phyloP scores from a whole-genome alignment of 305 asterid species.

The Fraxinus albicans region DNA sequence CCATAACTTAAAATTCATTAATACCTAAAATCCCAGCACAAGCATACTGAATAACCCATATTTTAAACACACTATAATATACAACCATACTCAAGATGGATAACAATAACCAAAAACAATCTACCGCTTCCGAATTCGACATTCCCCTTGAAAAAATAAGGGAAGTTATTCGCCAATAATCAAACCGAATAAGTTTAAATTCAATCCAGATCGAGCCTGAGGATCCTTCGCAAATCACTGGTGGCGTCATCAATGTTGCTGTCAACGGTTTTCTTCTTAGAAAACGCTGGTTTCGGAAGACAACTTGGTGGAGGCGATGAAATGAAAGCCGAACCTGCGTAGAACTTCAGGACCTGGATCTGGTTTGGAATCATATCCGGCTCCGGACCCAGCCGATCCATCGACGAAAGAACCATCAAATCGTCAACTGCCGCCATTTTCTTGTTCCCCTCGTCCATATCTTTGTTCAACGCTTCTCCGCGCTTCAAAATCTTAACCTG shows the following conservation, averaged over 20 bases:
- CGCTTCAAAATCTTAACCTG: constrained; percentile 26
- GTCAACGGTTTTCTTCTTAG: constrained; percentile 16
- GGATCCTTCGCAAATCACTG: constrained; percentile 26
- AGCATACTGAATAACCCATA: not conserved
- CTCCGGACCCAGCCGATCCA: constrained; percentile 16
- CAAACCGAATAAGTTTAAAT: not conserved
- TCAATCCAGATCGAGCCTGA: constrained; percentile 26
- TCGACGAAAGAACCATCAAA: constrained; percentile 15
- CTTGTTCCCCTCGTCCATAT: not conserved
- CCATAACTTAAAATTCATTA: not conserved
- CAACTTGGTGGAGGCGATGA: constrained; percentile 34
- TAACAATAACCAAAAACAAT: not conserved
- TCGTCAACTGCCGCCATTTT: not conserved
- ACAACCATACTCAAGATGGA: not conserved
- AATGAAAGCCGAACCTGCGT: constrained; percentile 21
- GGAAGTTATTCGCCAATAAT: constrained; percentile 18
- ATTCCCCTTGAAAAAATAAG: constrained; percentile 44
- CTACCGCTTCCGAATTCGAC: constrained; percentile 11
- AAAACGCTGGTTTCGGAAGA: constrained; percentile 32
- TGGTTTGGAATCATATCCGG: constrained; percentile 20
- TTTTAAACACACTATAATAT: not conserved
- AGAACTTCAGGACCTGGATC: constrained; percentile 9
- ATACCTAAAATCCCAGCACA: not conserved
- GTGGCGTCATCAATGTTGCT: constrained; percentile 13
- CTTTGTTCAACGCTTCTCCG: constrained; percentile 16